Base-by-base conservation (phyloP, 2,329 filamentous ascomycete species). In the Setomelanomma holmii region DNA sequence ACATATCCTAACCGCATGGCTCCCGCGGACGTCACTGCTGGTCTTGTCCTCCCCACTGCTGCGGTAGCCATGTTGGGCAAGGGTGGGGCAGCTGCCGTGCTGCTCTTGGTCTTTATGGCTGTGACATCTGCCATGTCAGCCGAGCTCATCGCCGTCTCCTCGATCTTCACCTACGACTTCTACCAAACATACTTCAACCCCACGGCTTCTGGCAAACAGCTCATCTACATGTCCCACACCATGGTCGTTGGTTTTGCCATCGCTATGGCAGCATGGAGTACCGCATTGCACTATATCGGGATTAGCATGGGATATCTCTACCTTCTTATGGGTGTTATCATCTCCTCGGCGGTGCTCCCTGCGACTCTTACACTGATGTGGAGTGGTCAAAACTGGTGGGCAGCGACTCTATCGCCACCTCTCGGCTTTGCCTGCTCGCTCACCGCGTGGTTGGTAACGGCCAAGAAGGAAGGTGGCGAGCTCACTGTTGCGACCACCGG, bases 251-350 rank as follows among this genome's bases (percentile, higher is more conserved):
- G 86, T 12, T 96, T 93, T 66, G 88, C 90, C 0, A 61, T 92
- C 17, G 81, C 89, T 63, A 93, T 96, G 79, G 90, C 90, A 12
- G 84, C 80, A 1, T 91, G 96, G 74, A 87, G 87, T 0, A 90
- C 90, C 0, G 91, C 89, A 0, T 83, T 95, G 0, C 71, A 78
- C 60, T 80, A 79, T 57, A 76, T 76, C 19, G 77, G 89, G 17
- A 89, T 96, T 55, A 88, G 85, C 10, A 95, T 96, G 90, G 92
- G 91, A 10, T 96, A 93, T 66, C 80, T 96, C 3, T 96, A 96
- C 68, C 79, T 96, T 1, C 84, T 96, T 69, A 96, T 96, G 92
- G 93, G 92, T 6, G 89, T 92, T 44, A 90, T 96, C 66, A 95
- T 96, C 68, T 91, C 88, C 0, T 86, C 89, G 0, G 92, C 91